phyloP scores from a whole-genome alignment of 2,329 filamentous ascomycete genomes.

The Zarea fungicola region DNA sequence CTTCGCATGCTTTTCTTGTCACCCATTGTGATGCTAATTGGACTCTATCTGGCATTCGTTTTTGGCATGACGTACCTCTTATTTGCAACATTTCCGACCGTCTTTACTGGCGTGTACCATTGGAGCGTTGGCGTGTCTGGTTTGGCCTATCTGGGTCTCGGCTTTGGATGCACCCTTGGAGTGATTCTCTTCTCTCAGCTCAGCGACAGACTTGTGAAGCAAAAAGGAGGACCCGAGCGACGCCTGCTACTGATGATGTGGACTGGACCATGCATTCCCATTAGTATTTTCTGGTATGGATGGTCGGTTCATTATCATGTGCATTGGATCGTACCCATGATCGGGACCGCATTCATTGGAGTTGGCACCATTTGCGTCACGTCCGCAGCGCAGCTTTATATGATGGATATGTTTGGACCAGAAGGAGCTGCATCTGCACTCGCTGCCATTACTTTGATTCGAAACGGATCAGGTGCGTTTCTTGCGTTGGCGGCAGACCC shows the following conservation, averaged over 20 bases:
- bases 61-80: conserved; percentile 33
- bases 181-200: conserved; percentile 16
- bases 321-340: conserved; percentile 48
- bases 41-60: conserved; percentile 30
- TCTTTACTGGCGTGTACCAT: conserved; percentile 30
- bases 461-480: conserved; percentile 29
- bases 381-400: conserved; percentile 50
- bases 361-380: conserved; percentile 28
- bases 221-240: conserved; percentile 35
- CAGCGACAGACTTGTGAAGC: conserved; percentile 16
- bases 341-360: conserved; percentile 38
- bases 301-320: conserved; percentile 37
- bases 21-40: conserved; percentile 45
- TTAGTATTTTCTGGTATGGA: conserved; percentile 22
- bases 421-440: conserved; percentile 36
- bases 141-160: conserved; percentile 47
- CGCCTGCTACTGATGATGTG: conserved; percentile 46
- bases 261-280: conserved; percentile 13
- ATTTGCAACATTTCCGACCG: conserved; percentile 31
- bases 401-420: conserved; percentile 45
- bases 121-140: conserved; percentile 23
- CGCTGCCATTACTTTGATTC: conserved; percentile 52
- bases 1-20: conserved; percentile 46
- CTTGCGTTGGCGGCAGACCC: conserved; percentile 16
- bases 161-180: conserved; percentile 28